Evolutionary conservation across 2,329 filamentous ascomycete genomes (phyloP).

Genomic region (Cytospora leucostoma): DNA sequence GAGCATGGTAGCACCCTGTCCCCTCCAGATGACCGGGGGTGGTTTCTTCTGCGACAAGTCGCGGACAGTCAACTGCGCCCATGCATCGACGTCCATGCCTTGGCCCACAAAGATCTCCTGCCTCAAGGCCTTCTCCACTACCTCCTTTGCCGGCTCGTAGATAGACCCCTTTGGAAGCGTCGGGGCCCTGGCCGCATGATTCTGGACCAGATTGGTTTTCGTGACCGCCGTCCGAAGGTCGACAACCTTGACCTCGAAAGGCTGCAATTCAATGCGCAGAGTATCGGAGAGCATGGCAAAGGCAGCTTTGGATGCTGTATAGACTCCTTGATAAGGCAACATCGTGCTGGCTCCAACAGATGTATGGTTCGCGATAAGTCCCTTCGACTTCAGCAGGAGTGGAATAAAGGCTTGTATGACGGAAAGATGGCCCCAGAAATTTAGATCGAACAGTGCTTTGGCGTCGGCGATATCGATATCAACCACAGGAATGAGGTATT

Average conservation of each 20-base stretch:
- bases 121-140: not conserved
- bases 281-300: slow-evolving; percentile 8
- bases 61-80: not conserved
- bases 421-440: slow-evolving; percentile 33
- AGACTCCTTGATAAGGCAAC: slow-evolving; percentile 9
- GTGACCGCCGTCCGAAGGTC: not conserved
- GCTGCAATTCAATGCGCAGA: not conserved
- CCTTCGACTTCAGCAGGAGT: slow-evolving; percentile 29
- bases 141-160: slow-evolving; percentile 1
- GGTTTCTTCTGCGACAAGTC: slow-evolving; percentile 5
- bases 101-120: no score
- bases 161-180: slow-evolving; percentile 1
- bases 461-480: slow-evolving; percentile 28
- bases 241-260: not conserved
- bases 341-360: not conserved
- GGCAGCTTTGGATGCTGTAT: slow-evolving; percentile 18
- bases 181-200: not conserved
- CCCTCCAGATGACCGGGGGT: slow-evolving; percentile 7
- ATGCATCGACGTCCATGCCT: no score
- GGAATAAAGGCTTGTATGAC: slow-evolving; percentile 33
- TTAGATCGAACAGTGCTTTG: slow-evolving; percentile 32
- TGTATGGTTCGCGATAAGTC: slow-evolving; percentile 17
- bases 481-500: slow-evolving; percentile 32
- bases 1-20: not conserved
- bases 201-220: not conserved